A percentile compares a stretch with the other conserved stretches of the same genome.
phyloP scores from a whole-genome alignment of 441 rosid genomes.

The Isatis lusitanica region DNA sequence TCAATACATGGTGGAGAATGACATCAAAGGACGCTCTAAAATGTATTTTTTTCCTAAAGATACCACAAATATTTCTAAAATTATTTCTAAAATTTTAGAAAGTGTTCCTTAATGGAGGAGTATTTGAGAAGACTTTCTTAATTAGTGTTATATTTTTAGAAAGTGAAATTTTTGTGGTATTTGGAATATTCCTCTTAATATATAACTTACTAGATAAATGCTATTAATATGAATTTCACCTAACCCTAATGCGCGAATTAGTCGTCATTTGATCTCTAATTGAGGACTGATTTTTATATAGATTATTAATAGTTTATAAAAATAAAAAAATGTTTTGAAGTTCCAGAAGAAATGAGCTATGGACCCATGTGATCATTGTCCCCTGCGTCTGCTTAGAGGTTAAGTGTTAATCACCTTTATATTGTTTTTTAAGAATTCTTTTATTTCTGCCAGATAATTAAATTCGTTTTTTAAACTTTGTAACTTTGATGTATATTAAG shows the following conservation, averaged over 20 bases:
- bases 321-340: slow-evolving; percentile 5
- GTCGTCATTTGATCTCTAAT: slow-evolving; percentile 9
- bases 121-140: not conserved
- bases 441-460: not conserved
- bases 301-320: slow-evolving; percentile 9
- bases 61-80: not conserved
- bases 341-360: slow-evolving; percentile 33
- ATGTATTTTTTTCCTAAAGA: not conserved
- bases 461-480: not conserved
- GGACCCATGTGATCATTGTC: slow-evolving; percentile 37
- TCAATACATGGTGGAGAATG: slow-evolving; percentile 22
- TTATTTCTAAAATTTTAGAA: not conserved
- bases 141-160: not conserved
- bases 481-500: slow-evolving; percentile 28
- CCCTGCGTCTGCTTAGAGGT: slow-evolving; percentile 35
- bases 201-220: not conserved
- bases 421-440: not conserved
- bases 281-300: not conserved
- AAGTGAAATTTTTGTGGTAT: not conserved
- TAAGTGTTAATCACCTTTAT: slow-evolving; percentile 25
- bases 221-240: slow-evolving; percentile 17
- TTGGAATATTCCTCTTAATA: slow-evolving; percentile 2
- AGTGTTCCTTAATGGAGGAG: not conserved
- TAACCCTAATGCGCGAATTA: slow-evolving; percentile 18
- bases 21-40: not conserved